These are phyloP conservation scores for Capniomyces stellatus DNA, from an alignment of 371 early-diverging fungal genomes.

Conservation along the genomic window DNA sequence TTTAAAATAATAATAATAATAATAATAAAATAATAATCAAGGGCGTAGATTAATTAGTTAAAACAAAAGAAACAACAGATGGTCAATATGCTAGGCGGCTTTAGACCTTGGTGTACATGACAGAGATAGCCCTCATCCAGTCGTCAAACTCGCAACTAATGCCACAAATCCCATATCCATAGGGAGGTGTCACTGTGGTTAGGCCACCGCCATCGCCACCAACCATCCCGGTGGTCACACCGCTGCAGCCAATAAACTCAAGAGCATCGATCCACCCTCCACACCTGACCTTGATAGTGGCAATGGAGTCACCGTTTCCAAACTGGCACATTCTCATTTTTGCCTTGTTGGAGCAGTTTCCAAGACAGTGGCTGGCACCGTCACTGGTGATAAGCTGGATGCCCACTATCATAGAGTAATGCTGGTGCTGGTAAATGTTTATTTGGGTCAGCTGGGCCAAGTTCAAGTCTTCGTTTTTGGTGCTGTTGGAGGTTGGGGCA, in stretches of 20 bases:
- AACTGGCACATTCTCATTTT: background rate
- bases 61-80: too few species aligned
- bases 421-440: background rate
- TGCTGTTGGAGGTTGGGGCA: background rate
- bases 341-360: background rate
- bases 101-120: background rate
- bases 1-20: too few species aligned
- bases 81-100: too few species aligned
- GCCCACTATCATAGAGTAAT: constrained; percentile 9
- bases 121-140: background rate
- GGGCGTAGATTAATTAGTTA: too few species aligned
- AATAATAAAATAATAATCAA: too few species aligned
- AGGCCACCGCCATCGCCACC: constrained; percentile 30
- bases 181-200: constrained; percentile 16
- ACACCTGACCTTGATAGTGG: constrained; percentile 16
- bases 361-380: background rate
- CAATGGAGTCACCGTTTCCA: constrained; percentile 17
- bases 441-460: background rate
- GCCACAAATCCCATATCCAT: constrained; percentile 22
- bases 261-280: constrained; percentile 36
- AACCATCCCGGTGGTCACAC: constrained; percentile 25
- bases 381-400: background rate
- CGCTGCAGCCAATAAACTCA: constrained; percentile 22
- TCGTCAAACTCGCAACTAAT: constrained; percentile 3
- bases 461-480: background rate